Base-by-base conservation (phyloP, 179 eudicot species). In the Beta lomatogona region DNA sequence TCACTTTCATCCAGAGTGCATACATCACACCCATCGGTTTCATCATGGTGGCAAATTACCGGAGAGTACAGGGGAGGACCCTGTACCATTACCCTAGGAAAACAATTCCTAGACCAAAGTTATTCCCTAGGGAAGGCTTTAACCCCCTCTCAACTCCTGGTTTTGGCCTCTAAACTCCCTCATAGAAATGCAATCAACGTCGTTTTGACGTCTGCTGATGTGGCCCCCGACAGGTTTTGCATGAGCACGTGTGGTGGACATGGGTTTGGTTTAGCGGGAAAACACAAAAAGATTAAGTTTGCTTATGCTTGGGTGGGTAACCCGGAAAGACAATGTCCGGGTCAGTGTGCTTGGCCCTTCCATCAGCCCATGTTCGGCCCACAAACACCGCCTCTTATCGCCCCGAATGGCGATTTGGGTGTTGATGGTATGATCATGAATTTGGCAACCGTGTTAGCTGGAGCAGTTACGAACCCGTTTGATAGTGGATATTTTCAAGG, bases 281-380 rank as follows among this genome's bases (percentile, higher is more conserved):
- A 77, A 60, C 84, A 80, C 44, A 77, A 77, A 9, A 76, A 80
- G 75, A 64, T 59, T n/a, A 53, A 11, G 8, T 81, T 79, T 36
- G 71, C 87, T 28, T 87, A 80, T 68, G 83, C 81, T 21, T 87
- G 89, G 89, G 89, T 87, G 54, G 89, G 89, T 41, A 87, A 87
- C 84, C 81, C 87, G 57, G 89, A 36, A 4, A 79, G 21, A 45
- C 88, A 85, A 59, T 87, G 89, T 21, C 89, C 89, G 63, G 88
- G 89, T 52, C 63, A 82, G 36, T 87, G 89, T 73, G 89, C 89
- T 1, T 87, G 87, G 87, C 86, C 87, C 10, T 87, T 84, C 16
- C 80, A 80, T 76, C 75, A 87, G 61, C 89, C 89, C 61, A 80
- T 87, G 6, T 80, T 61, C 45, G 89, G 89, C 74, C 88, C 89